Base-by-base conservation (phyloP, 1,284 basidiomycete species). In the Moesziomyces sp. region DNA sequence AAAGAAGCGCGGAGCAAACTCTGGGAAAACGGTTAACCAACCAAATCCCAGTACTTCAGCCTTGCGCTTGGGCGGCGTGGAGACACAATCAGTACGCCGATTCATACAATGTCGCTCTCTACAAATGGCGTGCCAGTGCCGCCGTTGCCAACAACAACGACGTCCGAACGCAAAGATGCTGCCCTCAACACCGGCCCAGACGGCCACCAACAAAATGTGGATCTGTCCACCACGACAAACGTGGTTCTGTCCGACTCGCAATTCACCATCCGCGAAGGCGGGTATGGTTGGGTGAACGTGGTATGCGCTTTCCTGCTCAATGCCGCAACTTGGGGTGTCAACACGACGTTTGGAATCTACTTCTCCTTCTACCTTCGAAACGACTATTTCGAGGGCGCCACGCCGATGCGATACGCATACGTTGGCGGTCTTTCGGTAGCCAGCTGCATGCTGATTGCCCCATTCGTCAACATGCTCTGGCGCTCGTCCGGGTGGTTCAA, bases 291-390 rank as follows among this genome's bases (percentile, higher is more conserved):
- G 86, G 83, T 86, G 47, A 80, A 85, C 28, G 82, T 83, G 13
- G 63, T 69, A 11, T 86, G 84, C 60, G 43, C 81, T 16, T 71
- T 85, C 18, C 72, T 67, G 18, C 62, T 80, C 33, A 85, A 84
- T 49, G 85, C 85, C 76, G 64, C 62, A 7, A 79, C 76, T 9
- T 65, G 72, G 85, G 85, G 85, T 21, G 77, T 84, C 64, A 86
- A 86, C 64, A 85, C 85, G 7, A 85, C 85, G 3, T 86, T 86
- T 48, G 86, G 85, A 19, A 85, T 86, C n/a, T 86, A 84, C 74
- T 79, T 85, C 7, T 78, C 85, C 13, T 86, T 83, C 64, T 86
- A 86, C 58, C 76, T 84, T 18, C 55, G 84, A 26, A 77, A 86
- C 74, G 83, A 86, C 74, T 85, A 85, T 67, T 86, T 85, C 51